A percentile compares a stretch with the other conserved stretches of the same genome.
phyloP scores from a whole-genome alignment of 1,139 yeast species.

The Scheffersomyces insectosa region DNA sequence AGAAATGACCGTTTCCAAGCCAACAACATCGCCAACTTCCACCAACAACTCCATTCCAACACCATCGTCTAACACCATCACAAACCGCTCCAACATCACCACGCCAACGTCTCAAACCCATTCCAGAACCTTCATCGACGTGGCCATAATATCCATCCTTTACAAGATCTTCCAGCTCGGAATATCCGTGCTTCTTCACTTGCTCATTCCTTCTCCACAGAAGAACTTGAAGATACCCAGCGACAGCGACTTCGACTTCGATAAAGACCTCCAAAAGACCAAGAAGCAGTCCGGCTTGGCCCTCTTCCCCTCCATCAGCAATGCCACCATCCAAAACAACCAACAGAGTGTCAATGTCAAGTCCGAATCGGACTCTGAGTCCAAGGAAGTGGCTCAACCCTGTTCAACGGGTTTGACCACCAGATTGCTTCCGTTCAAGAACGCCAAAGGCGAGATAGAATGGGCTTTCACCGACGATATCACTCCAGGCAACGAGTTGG shows the following conservation, averaged over 20 bases:
- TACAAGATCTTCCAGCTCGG: slow-evolving; percentile 15
- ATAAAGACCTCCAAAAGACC: slow-evolving; percentile 3
- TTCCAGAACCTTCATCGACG: too few species aligned
- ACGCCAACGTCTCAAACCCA: too few species aligned
- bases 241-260: slow-evolving; percentile 7
- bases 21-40: too few species aligned
- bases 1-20: too few species aligned
- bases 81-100: too few species aligned
- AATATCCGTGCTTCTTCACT: slow-evolving; percentile 10
- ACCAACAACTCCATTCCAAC: too few species aligned
- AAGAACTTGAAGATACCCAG: slow-evolving; percentile 8
- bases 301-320: slow-evolving; percentile 21
- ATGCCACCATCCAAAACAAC: slow-evolving; percentile 4
- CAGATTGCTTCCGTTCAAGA: slow-evolving; percentile 51
- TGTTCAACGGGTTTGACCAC: slow-evolving; percentile 55
- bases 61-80: too few species aligned
- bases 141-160: slow-evolving; percentile 15
- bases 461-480: slow-evolving; percentile 54
- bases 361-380: slow-evolving; percentile 2
- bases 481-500: slow-evolving; percentile 25
- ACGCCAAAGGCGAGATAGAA: slow-evolving; percentile 55
- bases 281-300: background rate
- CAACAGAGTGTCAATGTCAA: background rate
- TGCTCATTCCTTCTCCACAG: slow-evolving; percentile 7
- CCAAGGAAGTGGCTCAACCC: slow-evolving; percentile 21